These are phyloP conservation scores for Papiliotrema laurentii DNA, from an alignment of 1,284 basidiomycete species.

Conservation along the genomic window DNA sequence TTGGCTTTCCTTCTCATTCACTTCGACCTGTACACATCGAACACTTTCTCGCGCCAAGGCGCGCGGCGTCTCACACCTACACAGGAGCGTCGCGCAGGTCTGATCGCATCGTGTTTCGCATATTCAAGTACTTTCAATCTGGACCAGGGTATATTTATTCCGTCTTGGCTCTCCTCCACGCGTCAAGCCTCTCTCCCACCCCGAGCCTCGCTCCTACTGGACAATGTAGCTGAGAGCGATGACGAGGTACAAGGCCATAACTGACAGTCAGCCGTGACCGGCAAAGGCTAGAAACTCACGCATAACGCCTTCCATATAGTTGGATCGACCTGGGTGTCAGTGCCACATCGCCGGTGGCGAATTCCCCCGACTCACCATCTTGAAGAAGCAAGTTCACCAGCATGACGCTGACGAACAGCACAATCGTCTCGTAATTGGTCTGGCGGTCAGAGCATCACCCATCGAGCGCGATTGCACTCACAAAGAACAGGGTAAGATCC, in stretches of 20 bases:
- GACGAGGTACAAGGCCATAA: slow-evolving; percentile 60
- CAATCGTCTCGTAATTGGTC: slow-evolving; percentile 63
- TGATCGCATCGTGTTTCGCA: too few relatives aligned
- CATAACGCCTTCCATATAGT: slow-evolving; percentile 76
- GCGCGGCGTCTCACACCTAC: too few relatives aligned
- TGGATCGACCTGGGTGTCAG: slow-evolving; percentile 58
- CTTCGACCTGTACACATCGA: too few relatives aligned
- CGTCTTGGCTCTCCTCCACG: too few relatives aligned
- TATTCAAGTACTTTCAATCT: too few relatives aligned
- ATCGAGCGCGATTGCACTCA: slow-evolving; percentile 53
- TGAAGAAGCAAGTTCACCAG: slow-evolving; percentile 74
- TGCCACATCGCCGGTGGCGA: background rate
- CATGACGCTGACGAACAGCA: slow-evolving; percentile 77
- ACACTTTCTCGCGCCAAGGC: too few relatives aligned
- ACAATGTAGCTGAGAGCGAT: slow-evolving; percentile 54
- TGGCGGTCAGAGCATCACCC: background rate
- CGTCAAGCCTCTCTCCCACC: too few relatives aligned
- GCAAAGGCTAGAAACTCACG: slow-evolving; percentile 10
- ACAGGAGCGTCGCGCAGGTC: too few relatives aligned
- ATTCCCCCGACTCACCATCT: slow-evolving; percentile 49
- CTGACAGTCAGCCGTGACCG: slow-evolving; percentile 28
- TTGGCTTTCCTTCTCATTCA: too few relatives aligned
- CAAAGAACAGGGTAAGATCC: slow-evolving; percentile 77
- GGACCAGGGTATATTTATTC: too few relatives aligned
- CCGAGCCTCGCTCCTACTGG: too few relatives aligned